A percentile compares a stretch with the other conserved stretches of the same genome.
Conservation (phyloP, 108 stramenopile species). For the Cylindrotheca fusiformis region DNA sequence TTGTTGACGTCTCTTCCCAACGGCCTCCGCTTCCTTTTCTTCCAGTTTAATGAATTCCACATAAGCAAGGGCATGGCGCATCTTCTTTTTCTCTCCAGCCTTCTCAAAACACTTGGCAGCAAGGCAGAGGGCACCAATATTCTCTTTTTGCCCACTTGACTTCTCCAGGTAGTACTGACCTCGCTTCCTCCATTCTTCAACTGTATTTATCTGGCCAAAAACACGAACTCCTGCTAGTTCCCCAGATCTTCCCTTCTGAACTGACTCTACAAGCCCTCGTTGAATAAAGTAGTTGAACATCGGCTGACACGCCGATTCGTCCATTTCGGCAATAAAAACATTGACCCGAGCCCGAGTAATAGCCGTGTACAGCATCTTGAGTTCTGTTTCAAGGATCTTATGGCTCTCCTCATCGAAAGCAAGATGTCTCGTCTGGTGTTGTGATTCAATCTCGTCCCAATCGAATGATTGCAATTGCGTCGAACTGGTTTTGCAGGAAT, state of each 20-base stretch:
- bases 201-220: slow-evolving; percentile 29
- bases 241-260: slow-evolving; percentile 4
- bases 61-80: slow-evolving; percentile 28
- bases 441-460: slow-evolving; percentile 22
- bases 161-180: slow-evolving; percentile 44
- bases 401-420: slow-evolving; percentile 25
- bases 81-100: slow-evolving; percentile 31
- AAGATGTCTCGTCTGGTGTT: slow-evolving; percentile 21
- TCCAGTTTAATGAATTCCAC: slow-evolving; percentile 34
- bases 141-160: slow-evolving; percentile 30
- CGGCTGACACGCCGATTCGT: slow-evolving; percentile 16
- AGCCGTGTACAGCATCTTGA: slow-evolving; percentile 44
- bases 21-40: slow-evolving; percentile 5
- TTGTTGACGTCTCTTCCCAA: background rate
- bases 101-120: slow-evolving; percentile 49
- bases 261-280: slow-evolving; percentile 31
- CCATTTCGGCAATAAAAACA: slow-evolving; percentile 39
- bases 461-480: slow-evolving; percentile 33
- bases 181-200: slow-evolving; percentile 42
- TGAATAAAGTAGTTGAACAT: slow-evolving; percentile 41
- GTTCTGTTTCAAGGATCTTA: slow-evolving; percentile 37
- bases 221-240: slow-evolving; percentile 14
- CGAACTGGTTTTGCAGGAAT: background rate
- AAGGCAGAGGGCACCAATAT: slow-evolving; percentile 23
- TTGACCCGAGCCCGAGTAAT: slow-evolving; percentile 39